Evolutionary conservation across 257 asterid genomes (phyloP).

Genomic region (Primulina huaijiensis): DNA sequence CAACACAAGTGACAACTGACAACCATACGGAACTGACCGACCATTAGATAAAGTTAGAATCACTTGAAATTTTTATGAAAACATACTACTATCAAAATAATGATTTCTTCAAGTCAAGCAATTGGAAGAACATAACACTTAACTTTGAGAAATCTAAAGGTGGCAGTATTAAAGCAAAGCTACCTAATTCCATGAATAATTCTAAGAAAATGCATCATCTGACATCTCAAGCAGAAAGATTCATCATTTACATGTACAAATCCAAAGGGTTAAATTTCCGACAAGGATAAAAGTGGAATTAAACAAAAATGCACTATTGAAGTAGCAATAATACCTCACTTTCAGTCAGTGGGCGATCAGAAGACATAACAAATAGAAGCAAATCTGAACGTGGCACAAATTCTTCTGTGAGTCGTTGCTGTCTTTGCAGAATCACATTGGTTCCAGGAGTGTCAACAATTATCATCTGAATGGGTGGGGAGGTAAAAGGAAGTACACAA

Average conservation of each 20-base stretch:
- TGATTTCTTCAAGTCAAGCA: no score
- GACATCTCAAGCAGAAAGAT: neutral
- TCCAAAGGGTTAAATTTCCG: neutral
- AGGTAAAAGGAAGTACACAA: slow-evolving; percentile 17
- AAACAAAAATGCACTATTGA: slow-evolving; percentile 1
- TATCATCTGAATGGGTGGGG: slow-evolving; percentile 64
- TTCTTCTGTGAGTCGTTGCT: slow-evolving; percentile 94
- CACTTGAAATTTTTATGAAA: no score
- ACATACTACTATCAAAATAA: no score
- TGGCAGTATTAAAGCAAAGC: slow-evolving; percentile 8
- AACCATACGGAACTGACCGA: no score
- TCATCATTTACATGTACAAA: neutral
- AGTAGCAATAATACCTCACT: slow-evolving; percentile 73
- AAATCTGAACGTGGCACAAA: slow-evolving; percentile 98
- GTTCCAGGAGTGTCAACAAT: slow-evolving; percentile 99
- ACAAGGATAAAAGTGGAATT: neutral
- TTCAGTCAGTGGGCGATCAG: slow-evolving; percentile 96
- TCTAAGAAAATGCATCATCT: slow-evolving; percentile 9
- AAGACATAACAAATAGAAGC: slow-evolving; percentile 87
- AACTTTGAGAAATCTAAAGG: neutral
- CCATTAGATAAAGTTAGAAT: no score
- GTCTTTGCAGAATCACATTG: slow-evolving; percentile 98
- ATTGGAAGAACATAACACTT: no score
- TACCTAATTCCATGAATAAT: slow-evolving; percentile 1
- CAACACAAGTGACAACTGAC: neutral